These are phyloP conservation scores for Exophiala calicioides DNA, from an alignment of 2,329 filamentous ascomycete species.

Conservation along the genomic window DNA sequence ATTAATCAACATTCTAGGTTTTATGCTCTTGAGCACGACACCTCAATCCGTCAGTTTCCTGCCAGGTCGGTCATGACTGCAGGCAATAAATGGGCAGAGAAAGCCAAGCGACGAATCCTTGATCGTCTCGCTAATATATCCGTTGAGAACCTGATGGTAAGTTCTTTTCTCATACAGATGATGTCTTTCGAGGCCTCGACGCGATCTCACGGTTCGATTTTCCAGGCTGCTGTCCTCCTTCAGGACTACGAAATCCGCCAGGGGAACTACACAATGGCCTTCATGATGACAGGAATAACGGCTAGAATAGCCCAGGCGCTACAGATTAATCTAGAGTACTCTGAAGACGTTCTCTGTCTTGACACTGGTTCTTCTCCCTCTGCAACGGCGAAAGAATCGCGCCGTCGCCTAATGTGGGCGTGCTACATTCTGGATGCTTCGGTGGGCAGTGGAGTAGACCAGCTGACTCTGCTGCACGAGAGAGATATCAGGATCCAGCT, in stretches of 20 bases:
- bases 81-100: slow-evolving; percentile 18
- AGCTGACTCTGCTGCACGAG: slow-evolving; percentile 35
- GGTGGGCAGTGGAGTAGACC: slow-evolving; percentile 36
- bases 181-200: too few species aligned
- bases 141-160: slow-evolving; percentile 17
- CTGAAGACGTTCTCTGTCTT: slow-evolving; percentile 35
- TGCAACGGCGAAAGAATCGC: slow-evolving; percentile 31
- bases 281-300: slow-evolving; percentile 37
- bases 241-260: slow-evolving; percentile 37
- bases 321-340: slow-evolving; percentile 38
- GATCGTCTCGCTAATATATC: slow-evolving; percentile 7
- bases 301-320: slow-evolving; percentile 36
- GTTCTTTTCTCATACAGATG: neutral
- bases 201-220: slow-evolving; percentile 1
- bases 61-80: slow-evolving; percentile 8
- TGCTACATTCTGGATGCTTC: slow-evolving; percentile 36
- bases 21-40: neutral
- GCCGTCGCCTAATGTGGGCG: slow-evolving; percentile 37
- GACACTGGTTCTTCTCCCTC: slow-evolving; percentile 24
- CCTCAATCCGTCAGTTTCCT: slow-evolving; percentile 1
- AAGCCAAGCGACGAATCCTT: slow-evolving; percentile 6
- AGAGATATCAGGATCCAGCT: slow-evolving; percentile 35
- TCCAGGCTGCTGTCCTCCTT: slow-evolving; percentile 34
- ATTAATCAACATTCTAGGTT: neutral
- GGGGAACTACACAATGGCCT: slow-evolving; percentile 37